Evolutionary conservation across 495 filamentous ascomycete species (phyloP).

Genomic region (Xylaria cubensis): DNA sequence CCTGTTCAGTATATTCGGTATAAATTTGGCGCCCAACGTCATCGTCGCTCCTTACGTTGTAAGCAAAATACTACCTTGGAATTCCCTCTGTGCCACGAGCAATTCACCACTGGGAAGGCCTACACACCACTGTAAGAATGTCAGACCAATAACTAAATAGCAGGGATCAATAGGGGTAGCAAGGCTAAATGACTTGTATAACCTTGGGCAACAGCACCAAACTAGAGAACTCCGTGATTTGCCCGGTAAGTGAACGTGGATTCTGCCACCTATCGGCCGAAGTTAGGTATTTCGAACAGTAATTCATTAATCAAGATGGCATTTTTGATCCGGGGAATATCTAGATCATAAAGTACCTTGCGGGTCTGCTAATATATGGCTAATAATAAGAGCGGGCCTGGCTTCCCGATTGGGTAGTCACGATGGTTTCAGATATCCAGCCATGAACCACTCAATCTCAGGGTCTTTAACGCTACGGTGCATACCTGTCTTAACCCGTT

Average conservation of each 20-base stretch:
- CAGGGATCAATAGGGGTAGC: slow-evolving; percentile 12
- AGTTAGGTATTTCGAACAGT: slow-evolving; percentile 1
- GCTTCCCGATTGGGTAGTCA: background rate
- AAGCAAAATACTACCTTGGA: background rate
- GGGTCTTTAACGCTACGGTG: background rate
- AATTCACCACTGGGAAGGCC: background rate
- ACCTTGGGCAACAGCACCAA: background rate
- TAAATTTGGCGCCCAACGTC: slow-evolving; percentile 2
- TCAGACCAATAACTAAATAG: background rate
- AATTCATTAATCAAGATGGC: background rate
- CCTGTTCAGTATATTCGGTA: background rate
- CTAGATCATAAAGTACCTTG: slow-evolving; percentile 3
- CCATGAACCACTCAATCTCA: slow-evolving; percentile 9
- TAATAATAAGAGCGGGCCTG: slow-evolving; percentile 4
- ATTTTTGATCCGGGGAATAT: background rate
- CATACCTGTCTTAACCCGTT: background rate
- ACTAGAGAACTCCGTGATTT: background rate
- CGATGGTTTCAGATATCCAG: slow-evolving; percentile 24
- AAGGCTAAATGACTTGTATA: background rate
- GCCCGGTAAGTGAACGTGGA: background rate
- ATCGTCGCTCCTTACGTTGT: background rate
- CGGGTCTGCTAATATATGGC: background rate
- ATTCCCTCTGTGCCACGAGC: background rate
- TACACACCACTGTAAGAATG: background rate
- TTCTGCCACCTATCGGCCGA: background rate